These are phyloP conservation scores for Gossypium australe DNA, from an alignment of 345 rosid genomes.

Conservation along the genomic window DNA sequence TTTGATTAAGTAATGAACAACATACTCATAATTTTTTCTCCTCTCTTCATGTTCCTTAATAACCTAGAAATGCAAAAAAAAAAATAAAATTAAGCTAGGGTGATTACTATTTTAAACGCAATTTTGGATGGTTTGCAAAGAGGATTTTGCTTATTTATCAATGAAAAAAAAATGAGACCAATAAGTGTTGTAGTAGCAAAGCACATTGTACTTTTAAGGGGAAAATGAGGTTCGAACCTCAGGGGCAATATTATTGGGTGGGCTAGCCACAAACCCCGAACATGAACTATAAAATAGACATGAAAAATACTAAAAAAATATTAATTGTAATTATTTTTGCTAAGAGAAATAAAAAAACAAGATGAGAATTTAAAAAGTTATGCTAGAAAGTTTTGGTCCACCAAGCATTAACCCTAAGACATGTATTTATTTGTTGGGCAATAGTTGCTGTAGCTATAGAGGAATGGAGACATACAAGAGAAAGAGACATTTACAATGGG, in stretches of 20 bases:
- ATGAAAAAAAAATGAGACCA: neutral
- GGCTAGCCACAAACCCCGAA: too few relatives aligned
- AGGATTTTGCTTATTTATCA: neutral
- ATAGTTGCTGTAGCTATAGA: constrained; percentile 24
- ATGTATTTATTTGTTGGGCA: constrained; percentile 14
- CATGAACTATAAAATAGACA: too few relatives aligned
- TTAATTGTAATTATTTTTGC: neutral
- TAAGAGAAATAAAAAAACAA: neutral
- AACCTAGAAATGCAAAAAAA: too few relatives aligned
- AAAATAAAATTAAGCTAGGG: too few relatives aligned
- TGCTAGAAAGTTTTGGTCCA: constrained; percentile 39
- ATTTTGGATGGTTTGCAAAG: neutral
- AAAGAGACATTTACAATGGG: neutral
- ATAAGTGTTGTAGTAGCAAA: too few relatives aligned
- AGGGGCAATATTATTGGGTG: too few relatives aligned
- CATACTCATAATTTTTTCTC: neutral
- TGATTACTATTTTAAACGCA: neutral
- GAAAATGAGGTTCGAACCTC: too few relatives aligned
- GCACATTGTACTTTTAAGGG: too few relatives aligned
- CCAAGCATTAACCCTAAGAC: constrained; percentile 8
- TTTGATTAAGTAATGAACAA: neutral
- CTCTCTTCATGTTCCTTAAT: neutral
- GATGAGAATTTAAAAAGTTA: constrained; percentile 23
- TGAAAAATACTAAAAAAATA: neutral
- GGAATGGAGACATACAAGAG: constrained; percentile 8